A percentile compares a stretch with the other conserved stretches of the same genome.
Conservation (phyloP, 2,329 filamentous ascomycete genomes). For the Penicillium sumatraense region DNA sequence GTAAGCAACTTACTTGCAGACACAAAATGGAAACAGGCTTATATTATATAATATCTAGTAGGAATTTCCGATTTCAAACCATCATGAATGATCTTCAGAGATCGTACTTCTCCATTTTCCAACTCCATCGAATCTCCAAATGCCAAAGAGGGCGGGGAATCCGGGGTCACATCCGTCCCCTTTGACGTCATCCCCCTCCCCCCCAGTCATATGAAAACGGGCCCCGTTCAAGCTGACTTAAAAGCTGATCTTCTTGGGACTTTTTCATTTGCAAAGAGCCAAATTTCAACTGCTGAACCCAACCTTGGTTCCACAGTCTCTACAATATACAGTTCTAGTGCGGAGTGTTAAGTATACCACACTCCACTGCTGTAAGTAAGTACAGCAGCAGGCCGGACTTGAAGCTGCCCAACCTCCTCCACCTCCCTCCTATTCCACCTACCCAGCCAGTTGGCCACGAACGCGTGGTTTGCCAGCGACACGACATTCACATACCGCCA, state of each 20-base stretch:
- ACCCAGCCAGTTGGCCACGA: constrained; percentile 7
- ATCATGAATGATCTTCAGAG: too few species aligned
- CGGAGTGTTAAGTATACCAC: too few species aligned
- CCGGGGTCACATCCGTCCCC: constrained; percentile 15
- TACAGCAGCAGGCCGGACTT: background rate
- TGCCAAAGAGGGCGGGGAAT: too few species aligned
- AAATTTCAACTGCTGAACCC: too few species aligned
- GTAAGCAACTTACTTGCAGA: too few species aligned
- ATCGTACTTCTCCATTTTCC: too few species aligned
- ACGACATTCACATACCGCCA: background rate
- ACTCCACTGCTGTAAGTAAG: too few species aligned
- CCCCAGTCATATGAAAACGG: constrained; percentile 6
- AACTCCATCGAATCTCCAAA: too few species aligned
- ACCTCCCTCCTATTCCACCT: background rate
- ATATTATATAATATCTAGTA: too few species aligned
- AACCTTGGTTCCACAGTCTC: background rate
- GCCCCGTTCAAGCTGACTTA: background rate
- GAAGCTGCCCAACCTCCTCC: constrained; percentile 18
- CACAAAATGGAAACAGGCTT: too few species aligned
- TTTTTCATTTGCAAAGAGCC: background rate
- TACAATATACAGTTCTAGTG: background rate
- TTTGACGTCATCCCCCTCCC: constrained; percentile 20
- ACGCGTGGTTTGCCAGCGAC: constrained; percentile 10
- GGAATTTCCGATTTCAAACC: too few species aligned
- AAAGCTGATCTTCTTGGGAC: background rate